phyloP scores from a whole-genome alignment of 1,284 basidiomycete genomes.

The Microbotryum silenes-acaulis region DNA sequence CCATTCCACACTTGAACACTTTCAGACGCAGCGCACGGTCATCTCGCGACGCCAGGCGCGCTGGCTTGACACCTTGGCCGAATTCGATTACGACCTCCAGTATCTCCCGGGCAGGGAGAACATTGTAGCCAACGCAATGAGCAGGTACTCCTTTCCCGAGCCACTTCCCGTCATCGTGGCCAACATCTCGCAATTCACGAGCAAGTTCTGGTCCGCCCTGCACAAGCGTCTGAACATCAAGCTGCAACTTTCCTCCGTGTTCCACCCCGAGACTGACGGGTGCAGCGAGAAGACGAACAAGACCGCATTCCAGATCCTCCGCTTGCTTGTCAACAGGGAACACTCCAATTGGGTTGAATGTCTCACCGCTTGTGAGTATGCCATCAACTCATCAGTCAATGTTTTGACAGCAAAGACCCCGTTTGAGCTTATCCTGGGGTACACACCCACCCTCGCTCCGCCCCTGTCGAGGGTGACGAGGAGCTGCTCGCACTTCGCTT shows the following conservation, averaged over 20 bases:
- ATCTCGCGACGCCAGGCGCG: conserved; percentile 29
- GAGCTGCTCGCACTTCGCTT: too few relatives aligned
- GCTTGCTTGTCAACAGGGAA: conserved; percentile 2
- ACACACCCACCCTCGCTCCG: conserved; percentile 28
- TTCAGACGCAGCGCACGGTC: conserved; percentile 40
- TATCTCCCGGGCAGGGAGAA: conserved; percentile 39
- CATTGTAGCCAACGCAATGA: conserved; percentile 36
- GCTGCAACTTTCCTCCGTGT: conserved; percentile 44
- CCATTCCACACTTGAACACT: conserved; percentile 44
- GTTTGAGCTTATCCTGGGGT: too few relatives aligned
- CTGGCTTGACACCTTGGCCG: conserved; percentile 34
- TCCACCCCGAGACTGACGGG: conserved; percentile 44
- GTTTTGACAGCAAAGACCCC: too few relatives aligned
- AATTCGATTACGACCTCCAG: conserved; percentile 40
- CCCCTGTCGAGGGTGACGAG: neutral
- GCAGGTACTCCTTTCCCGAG: neutral
- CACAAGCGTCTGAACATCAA: conserved; percentile 27
- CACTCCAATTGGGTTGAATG: conserved; percentile 13
- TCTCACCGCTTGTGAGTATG: conserved; percentile 21
- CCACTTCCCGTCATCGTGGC: neutral
- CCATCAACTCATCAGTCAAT: too few relatives aligned
- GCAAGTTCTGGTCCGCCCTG: conserved; percentile 34
- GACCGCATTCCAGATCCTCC: conserved; percentile 7
- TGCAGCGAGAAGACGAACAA: conserved; percentile 28
- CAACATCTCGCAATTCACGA: conserved; percentile 39